Conservation (phyloP, 371 early-diverging fungal genomes). For the Lichtheimia ornata region DNA sequence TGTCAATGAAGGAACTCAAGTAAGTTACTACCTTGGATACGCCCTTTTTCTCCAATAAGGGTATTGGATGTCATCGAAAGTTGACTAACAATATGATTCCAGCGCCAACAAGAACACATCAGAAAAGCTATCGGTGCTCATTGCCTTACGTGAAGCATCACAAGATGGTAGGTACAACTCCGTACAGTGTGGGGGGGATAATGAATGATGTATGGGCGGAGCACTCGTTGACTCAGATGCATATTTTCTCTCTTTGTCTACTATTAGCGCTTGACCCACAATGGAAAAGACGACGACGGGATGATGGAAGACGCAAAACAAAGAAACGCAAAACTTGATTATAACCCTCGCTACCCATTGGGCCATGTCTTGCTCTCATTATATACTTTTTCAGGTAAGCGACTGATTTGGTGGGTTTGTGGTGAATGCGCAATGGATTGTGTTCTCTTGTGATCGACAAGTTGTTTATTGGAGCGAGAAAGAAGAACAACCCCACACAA, state of each 20-base stretch:
- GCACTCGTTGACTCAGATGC: neutral
- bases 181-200: neutral
- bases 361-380: no score
- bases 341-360: no score
- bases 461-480: no score
- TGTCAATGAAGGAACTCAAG: slow-evolving; percentile 5
- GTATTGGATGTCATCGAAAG: no score
- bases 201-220: neutral
- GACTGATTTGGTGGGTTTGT: no score
- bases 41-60: no score
- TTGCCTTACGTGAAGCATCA: neutral
- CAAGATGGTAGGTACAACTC: neutral
- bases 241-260: neutral
- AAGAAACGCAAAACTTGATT: no score
- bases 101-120: slow-evolving; percentile 1
- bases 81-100: no score
- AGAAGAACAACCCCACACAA: no score
- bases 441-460: no score
- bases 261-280: slow-evolving; percentile 1
- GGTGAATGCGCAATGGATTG: no score
- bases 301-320: neutral
- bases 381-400: no score
- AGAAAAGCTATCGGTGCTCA: slow-evolving; percentile 4
- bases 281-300: slow-evolving; percentile 4
- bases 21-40: neutral